Base-by-base conservation (phyloP, 768 basidiomycete species). In the Sporobolomyces phaffii region DNA sequence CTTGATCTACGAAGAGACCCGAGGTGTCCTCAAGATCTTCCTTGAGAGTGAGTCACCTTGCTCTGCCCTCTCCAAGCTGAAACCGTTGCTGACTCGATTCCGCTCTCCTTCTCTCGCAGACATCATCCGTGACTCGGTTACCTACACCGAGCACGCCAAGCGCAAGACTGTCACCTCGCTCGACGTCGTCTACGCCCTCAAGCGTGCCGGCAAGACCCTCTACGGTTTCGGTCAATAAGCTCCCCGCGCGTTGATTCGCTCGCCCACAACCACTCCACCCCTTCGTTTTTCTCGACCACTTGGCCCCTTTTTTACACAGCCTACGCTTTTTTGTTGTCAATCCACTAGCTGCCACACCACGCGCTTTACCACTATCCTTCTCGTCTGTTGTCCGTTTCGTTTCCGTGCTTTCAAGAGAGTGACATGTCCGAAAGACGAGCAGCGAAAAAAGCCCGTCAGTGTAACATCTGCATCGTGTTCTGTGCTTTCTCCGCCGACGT, bases 111-210 rank as follows among this genome's bases (percentile, higher is more conserved):
- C 31, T 10, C 60, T 40, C 52, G 2, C 73, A 89, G 87, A 77
- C 76, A 80, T 93, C 73, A 93, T 94, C 77, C 89, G 91, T 73
- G 92, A 96, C 78, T 91, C 91, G 60, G 92, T 97, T 73, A 96
- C 93, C 79, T 97, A 97, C 85, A 96, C 92, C 58, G 93, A 97
- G 79, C 92, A 97, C 80, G 92, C 92, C 45, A 97, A 97, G 81
- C 83, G 90, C 77, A 71, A 76, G 72, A 92, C 91, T 34, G 91
- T 94, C 50, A 94, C 92, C 53, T 91, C 93, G 3, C 88, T 97
- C 72, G 93, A 97, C 76, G 93, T 81, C 69, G 80, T 81, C 75
- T 81, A 81, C 77, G 80, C 80, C 52, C 79, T 81, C 75, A 81
- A 81, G 78, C 74, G 80, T 65, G 78, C 79, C 65, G 80, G 80